Conservation (phyloP, 2,329 filamentous ascomycete genomes). For the Colletotrichum truncatum region DNA sequence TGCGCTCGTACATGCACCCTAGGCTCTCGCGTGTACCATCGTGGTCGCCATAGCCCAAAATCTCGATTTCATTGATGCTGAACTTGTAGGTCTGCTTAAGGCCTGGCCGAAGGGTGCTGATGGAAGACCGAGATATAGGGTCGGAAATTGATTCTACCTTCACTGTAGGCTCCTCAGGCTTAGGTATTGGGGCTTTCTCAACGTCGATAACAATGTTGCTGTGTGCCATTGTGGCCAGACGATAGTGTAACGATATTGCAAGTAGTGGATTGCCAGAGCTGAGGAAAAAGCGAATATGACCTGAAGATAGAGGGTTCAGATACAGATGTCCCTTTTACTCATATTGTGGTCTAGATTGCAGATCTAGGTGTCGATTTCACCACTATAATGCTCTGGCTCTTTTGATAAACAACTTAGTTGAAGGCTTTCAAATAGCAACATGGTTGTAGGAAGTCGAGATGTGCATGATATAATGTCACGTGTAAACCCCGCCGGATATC, state of each 20-base stretch:
- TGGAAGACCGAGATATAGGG: constrained; percentile 27
- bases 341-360: not conserved
- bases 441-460: too few relatives aligned
- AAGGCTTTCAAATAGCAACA: too few relatives aligned
- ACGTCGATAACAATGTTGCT: not conserved
- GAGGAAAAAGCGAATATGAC: not conserved
- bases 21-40: not conserved
- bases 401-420: too few relatives aligned
- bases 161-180: not conserved
- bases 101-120: not conserved
- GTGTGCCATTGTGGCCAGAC: not conserved
- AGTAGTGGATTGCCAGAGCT: not conserved
- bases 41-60: not conserved
- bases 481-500: too few relatives aligned
- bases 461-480: too few relatives aligned
- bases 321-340: not conserved
- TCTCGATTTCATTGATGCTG: not conserved
- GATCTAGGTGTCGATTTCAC: not conserved
- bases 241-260: not conserved
- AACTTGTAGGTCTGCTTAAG: constrained; percentile 5
- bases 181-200: not conserved
- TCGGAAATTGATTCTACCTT: constrained; percentile 20
- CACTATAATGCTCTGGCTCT: not conserved
- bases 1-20: constrained; percentile 11
- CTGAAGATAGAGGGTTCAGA: not conserved